phyloP scores from a whole-genome alignment of 192 early-diverging fungal species.

The Linderina pennispora region DNA sequence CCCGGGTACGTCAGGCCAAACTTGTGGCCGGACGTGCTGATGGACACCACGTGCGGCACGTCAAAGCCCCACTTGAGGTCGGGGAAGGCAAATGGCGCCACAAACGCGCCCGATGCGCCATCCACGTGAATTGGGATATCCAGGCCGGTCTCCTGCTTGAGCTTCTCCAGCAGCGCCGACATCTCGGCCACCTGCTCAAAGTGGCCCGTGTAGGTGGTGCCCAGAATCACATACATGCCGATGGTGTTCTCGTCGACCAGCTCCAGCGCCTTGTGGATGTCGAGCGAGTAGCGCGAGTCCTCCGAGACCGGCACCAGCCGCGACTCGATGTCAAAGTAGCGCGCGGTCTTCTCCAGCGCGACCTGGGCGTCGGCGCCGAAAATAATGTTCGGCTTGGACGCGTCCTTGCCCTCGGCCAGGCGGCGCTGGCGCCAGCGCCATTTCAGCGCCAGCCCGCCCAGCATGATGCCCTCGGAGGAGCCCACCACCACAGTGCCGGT shows the following conservation, averaged over 20 bases:
- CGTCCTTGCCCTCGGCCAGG: constrained; percentile 54
- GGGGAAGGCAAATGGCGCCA: constrained; percentile 79
- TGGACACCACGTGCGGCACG: constrained; percentile 63
- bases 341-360: constrained; percentile 61
- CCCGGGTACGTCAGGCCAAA: constrained; percentile 81
- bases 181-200: constrained; percentile 70
- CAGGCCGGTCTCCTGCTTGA: constrained; percentile 54
- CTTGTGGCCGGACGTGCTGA: constrained; percentile 83
- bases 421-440: constrained; percentile 63
- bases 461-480: constrained; percentile 74
- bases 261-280: constrained; percentile 56
- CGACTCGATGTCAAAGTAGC: constrained; percentile 74
- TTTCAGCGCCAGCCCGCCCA: constrained; percentile 73
- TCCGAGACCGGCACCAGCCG: constrained; percentile 57
- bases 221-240: constrained; percentile 69
- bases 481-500: constrained; percentile 70
- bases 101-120: constrained; percentile 77
- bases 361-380: constrained; percentile 74
- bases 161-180: constrained; percentile 54
- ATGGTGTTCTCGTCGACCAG: constrained; percentile 83
- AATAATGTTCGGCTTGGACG: constrained; percentile 71
- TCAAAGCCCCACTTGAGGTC: constrained; percentile 70
- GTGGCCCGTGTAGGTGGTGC: constrained; percentile 78
- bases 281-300: constrained; percentile 50
- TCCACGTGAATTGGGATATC: constrained; percentile 82